Evolutionary conservation across 1,284 basidiomycete species (phyloP).

Genomic region (Tausonia pullulans): DNA sequence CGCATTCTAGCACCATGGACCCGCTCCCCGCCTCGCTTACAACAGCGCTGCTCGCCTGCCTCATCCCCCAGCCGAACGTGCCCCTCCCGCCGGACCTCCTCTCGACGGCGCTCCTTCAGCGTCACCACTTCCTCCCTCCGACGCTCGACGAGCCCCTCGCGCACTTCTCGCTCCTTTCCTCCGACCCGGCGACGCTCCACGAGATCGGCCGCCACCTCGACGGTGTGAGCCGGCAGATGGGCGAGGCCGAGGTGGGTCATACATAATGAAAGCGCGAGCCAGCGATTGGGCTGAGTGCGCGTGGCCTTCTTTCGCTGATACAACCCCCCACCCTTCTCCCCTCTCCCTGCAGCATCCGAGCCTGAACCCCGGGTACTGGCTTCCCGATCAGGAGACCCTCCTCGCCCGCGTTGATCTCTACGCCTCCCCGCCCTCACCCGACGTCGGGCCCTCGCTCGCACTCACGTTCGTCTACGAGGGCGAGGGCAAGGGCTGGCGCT

Average conservation of each 20-base stretch:
- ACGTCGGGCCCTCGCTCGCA: not conserved
- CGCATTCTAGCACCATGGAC: no score
- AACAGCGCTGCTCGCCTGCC: slow-evolving; percentile 4
- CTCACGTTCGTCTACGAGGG: slow-evolving; percentile 11
- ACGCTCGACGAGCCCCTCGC: slow-evolving; percentile 15
- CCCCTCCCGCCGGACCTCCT: slow-evolving; percentile 14
- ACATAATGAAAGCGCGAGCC: no score
- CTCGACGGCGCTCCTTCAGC: slow-evolving; percentile 10
- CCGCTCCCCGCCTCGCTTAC: slow-evolving; percentile 4
- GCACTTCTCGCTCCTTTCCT: slow-evolving; percentile 5
- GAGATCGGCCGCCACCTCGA: not conserved
- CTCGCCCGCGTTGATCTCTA: slow-evolving; percentile 7
- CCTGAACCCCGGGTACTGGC: not conserved
- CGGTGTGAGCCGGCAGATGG: slow-evolving; percentile 5
- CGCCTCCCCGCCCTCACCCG: not conserved
- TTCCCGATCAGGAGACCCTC: slow-evolving; percentile 10
- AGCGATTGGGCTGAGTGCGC: no score
- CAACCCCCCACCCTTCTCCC: not conserved
- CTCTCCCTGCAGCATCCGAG: slow-evolving; percentile 8
- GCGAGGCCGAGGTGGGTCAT: slow-evolving; percentile 11
- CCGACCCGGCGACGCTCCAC: not conserved
- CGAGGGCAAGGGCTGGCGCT: slow-evolving; percentile 1
- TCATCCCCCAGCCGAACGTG: slow-evolving; percentile 9
- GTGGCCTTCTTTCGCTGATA: not conserved
- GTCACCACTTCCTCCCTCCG: slow-evolving; percentile 14